Conservation (phyloP, 1,139 yeast species). For the Ashbya aceris region DNA sequence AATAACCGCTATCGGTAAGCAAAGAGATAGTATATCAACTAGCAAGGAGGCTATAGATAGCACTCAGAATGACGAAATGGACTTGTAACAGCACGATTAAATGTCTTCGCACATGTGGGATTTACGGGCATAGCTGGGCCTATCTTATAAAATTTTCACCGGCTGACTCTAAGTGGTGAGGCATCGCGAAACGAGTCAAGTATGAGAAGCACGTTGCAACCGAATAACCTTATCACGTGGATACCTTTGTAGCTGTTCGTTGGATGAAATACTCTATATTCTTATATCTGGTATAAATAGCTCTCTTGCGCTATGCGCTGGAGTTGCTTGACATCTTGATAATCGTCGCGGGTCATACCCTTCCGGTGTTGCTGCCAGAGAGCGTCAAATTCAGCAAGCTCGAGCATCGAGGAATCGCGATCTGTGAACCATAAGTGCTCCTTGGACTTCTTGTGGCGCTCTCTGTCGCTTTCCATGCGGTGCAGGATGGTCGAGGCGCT, state of each 20-base stretch:
- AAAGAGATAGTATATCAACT: no score
- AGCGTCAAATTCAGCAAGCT: slow-evolving; percentile 17
- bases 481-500: slow-evolving; percentile 19
- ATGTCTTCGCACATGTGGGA: no score
- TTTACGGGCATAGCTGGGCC: no score
- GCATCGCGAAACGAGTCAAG: not conserved
- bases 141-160: no score
- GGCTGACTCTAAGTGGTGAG: no score
- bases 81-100: no score
- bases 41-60: no score
- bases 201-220: not conserved
- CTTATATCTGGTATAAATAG: slow-evolving; percentile 10
- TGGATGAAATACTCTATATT: not conserved
- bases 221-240: no score
- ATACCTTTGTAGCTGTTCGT: not conserved
- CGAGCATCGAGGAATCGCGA: slow-evolving; percentile 15
- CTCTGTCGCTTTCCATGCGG: slow-evolving; percentile 30
- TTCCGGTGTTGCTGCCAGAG: slow-evolving; percentile 14
- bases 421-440: slow-evolving; percentile 28
- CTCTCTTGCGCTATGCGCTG: slow-evolving; percentile 18
- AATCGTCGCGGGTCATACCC: slow-evolving; percentile 18
- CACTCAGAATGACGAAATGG: no score
- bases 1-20: no score
- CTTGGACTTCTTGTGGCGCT: slow-evolving; percentile 27
- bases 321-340: slow-evolving; percentile 16